Conservation (phyloP, 208 protist genomes). For the Sergeia podlipaevii region DNA sequence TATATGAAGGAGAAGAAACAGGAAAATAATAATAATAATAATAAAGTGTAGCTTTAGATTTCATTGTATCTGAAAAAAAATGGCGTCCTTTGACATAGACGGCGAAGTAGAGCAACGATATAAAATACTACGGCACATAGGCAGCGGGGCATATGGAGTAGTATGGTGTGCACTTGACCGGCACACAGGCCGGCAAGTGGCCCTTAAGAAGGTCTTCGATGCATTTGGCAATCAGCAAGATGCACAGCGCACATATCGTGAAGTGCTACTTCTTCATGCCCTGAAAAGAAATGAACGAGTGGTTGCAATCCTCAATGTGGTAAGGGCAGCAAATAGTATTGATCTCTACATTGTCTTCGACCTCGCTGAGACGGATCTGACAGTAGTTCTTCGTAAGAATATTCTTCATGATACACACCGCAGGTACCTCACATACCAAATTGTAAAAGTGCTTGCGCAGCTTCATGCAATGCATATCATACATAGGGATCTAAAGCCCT, state of each 20-base stretch:
- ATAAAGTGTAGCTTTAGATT: not conserved
- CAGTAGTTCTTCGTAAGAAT: constrained; percentile 93
- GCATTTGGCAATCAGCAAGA: constrained; percentile 94
- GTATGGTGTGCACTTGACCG: constrained; percentile 94
- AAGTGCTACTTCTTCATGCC: constrained; percentile 96
- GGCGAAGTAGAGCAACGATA: constrained; percentile 92
- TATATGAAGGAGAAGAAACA: not conserved
- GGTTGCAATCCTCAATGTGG: constrained; percentile 93
- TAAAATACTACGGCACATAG: constrained; percentile 91
- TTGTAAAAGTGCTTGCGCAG: constrained; percentile 93
- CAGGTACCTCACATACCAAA: constrained; percentile 95
- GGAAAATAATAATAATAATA: constrained; percentile 3
- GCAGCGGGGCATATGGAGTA: constrained; percentile 95
- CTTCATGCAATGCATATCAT: constrained; percentile 88
- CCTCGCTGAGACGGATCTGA: constrained; percentile 93
- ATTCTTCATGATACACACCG: constrained; percentile 95
- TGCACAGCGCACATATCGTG: constrained; percentile 94
- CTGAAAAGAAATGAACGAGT: constrained; percentile 76
- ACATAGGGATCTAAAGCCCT: constrained; percentile 93
- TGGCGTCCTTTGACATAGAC: constrained; percentile 85
- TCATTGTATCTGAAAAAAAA: too few species aligned
- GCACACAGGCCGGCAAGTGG: constrained; percentile 77
- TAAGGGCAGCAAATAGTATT: constrained; percentile 95
- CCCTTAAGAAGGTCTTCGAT: constrained; percentile 97
- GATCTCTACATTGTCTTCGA: constrained; percentile 98